Evolutionary conservation across 1,284 basidiomycete genomes (phyloP), one percentile per base, ranked within the genome.

Genomic region (Austropuccinia psidii): DNA sequence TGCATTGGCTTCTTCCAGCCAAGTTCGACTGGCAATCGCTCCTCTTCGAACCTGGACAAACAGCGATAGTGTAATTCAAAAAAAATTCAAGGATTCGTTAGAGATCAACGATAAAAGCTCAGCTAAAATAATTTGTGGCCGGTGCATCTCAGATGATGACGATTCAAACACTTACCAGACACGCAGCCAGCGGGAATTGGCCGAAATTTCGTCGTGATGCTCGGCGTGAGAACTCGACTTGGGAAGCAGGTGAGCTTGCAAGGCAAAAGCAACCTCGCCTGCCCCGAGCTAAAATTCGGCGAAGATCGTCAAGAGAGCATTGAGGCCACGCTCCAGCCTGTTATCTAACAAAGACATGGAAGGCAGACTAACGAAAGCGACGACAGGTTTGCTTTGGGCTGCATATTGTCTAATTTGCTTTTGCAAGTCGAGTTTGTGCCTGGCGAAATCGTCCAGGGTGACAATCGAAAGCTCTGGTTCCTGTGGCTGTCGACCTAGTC

Each of bases 1-100:
- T 37, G 27, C n/a, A 15, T 35, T 39, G 66, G 66, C 41, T 49
- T 69, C 43, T 47, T 69, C 66, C 66, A 69, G 31, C 43, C 39
- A 7, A 41, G 55, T 69, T 58, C 66, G 19, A 69, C 54, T 41
- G 66, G 54, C 11, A 69, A 45, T 57, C 66, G 54, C 58, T 69
- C 66, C 29, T 69, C 66, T 8, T 13, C 24, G 43, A 57, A 58
- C 66, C 61, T 64, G 8, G 19, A 50, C n/a, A n/a, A n/a, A 50
- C 29, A 33, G 5, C 24, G n/a, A 31, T 19, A 33, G 31, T 29
- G 33, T 31, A 17, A 11, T 37, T 35, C 33, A 61, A 41, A 3
- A 37, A 37, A 61, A 39, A 17, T 17, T 8, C 24, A 39, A 21
- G 11, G 24, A 8, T 61, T 4, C 4, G 33, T 9, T 43, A 19